Conservation (phyloP, 2,329 filamentous ascomycete species). For the Aspergillus fijiensis region DNA sequence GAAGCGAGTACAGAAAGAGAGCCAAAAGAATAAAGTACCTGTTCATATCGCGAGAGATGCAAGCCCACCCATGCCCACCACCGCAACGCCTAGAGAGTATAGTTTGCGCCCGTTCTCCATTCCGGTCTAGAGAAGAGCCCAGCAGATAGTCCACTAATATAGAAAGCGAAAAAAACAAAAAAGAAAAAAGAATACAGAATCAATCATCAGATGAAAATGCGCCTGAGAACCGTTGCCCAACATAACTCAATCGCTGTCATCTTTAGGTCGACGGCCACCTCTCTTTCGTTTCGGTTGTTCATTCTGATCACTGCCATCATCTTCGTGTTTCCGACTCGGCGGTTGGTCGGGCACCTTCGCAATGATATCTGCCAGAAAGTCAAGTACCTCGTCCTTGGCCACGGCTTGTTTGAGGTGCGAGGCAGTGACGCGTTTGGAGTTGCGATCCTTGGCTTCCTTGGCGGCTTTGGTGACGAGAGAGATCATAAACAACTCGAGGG, state of each 20-base stretch:
- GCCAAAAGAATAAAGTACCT: conserved; percentile 6
- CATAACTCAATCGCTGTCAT: conserved; percentile 36
- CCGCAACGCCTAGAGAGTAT: conserved; percentile 24
- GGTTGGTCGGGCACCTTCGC: conserved; percentile 72
- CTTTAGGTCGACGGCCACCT: conserved; percentile 41
- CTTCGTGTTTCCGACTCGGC: conserved; percentile 44
- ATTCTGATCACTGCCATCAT: conserved; percentile 48
- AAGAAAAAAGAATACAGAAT: conserved; percentile 4
- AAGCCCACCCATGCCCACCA: conserved; percentile 22
- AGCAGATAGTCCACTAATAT: conserved; percentile 27
- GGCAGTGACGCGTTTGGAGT: conserved; percentile 85
- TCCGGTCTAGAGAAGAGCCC: conserved; percentile 29
- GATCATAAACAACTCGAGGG: conserved; percentile 97
- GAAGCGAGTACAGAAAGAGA: conserved; percentile 4
- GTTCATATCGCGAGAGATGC: conserved; percentile 26
- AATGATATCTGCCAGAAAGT: conserved; percentile 90
- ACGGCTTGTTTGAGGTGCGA: conserved; percentile 90
- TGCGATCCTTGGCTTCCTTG: conserved; percentile 75
- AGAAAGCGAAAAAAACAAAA: conserved; percentile 14
- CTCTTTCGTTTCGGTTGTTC: conserved; percentile 50
- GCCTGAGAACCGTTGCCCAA: neutral
- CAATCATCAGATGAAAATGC: conserved; percentile 6
- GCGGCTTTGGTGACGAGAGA: conserved; percentile 86
- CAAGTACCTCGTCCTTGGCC: conserved; percentile 84
- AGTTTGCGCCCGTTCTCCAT: conserved; percentile 28